Conservation (phyloP, 73 alveolate genomes). For the Tetrahymena elliotti region DNA sequence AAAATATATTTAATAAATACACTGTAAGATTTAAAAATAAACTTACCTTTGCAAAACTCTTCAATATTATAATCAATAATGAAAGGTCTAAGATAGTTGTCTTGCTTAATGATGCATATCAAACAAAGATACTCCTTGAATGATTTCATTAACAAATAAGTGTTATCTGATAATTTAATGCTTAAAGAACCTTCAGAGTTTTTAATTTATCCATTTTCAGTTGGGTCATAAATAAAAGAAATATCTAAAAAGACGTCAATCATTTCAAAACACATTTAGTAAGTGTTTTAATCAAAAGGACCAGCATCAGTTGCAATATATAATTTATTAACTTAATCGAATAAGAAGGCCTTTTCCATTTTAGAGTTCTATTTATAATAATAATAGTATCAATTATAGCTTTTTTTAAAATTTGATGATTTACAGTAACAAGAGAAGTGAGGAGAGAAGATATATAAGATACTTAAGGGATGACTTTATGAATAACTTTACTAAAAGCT, state of each 20-base stretch:
- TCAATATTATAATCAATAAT: constrained; percentile 72
- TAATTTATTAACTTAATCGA: constrained; percentile 88
- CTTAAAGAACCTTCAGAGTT: constrained; percentile 53
- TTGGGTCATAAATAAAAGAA: constrained; percentile 81
- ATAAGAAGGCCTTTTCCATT: constrained; percentile 90
- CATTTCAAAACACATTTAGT: constrained; percentile 93
- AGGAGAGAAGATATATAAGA: constrained; percentile 41
- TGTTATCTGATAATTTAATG: constrained; percentile 42
- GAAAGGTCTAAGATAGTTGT: constrained; percentile 67
- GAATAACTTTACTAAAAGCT: constrained; percentile 85
- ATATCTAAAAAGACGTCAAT: constrained; percentile 92
- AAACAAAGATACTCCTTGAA: constrained; percentile 41
- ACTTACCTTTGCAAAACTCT: constrained; percentile 52
- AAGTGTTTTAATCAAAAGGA: constrained; percentile 73
- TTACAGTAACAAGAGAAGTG: constrained; percentile 38
- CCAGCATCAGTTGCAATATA: constrained; percentile 87
- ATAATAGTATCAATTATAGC: constrained; percentile 68
- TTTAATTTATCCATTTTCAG: constrained; percentile 38
- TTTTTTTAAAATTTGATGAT: neutral
- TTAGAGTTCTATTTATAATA: constrained; percentile 62
- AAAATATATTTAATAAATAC: neutral
- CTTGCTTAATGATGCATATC: constrained; percentile 71
- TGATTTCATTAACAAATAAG: constrained; percentile 14
- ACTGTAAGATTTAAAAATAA: neutral
- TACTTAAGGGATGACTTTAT: constrained; percentile 83